Evolutionary conservation across 805 yeast genomes (phyloP), one percentile per base, ranked within the genome.

Genomic region (Huiozyma naganishii): DNA sequence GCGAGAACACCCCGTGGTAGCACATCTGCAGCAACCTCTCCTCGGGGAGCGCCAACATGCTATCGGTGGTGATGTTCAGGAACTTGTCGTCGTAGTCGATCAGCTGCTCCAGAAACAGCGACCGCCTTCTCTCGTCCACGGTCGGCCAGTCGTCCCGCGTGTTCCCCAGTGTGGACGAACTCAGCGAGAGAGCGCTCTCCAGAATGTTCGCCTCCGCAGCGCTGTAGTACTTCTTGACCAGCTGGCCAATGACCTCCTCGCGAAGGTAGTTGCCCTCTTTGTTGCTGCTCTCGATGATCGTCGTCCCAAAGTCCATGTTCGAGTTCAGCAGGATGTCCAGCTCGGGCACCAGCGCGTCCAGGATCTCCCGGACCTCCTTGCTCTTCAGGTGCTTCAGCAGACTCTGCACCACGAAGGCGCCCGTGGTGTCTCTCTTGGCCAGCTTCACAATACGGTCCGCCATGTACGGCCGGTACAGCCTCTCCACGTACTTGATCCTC

Each of bases 71-170:
- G 37, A 78, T 69, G 11, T 71, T 61, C 10, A 81, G 69, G 48
- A 85, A 79, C 40, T 68, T 66, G 29, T 71, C 69, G 53, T 85
- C 90, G 55, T 79, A 83, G 32, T 74, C 75, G 58, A 86, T 76
- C 45, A 88, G 66, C 51, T 79, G 77, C 57, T 87, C 90, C 45
- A 84, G 64, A 52, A 88, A 81, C 13, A 85, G 53, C 0, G 95
- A 70, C 48, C 92, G 69, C 66, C 89, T 76, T 69, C 94, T 76
- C 58, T 86, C 95, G 53, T 84, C 92, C 0, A 88, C 83, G 1
- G 95, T 86, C 39, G 95, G 95, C 95, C 95, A 85, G 59, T 86
- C 95, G 52, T 79, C 94, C 49, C 76, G 75, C 1, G 87, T 81
- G 61, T 84, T 83, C 29, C 90, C 92, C 44, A 86, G 65, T 0